Conservation (phyloP, 2,329 filamentous ascomycete genomes). For the Trichoderma sp. region DNA sequence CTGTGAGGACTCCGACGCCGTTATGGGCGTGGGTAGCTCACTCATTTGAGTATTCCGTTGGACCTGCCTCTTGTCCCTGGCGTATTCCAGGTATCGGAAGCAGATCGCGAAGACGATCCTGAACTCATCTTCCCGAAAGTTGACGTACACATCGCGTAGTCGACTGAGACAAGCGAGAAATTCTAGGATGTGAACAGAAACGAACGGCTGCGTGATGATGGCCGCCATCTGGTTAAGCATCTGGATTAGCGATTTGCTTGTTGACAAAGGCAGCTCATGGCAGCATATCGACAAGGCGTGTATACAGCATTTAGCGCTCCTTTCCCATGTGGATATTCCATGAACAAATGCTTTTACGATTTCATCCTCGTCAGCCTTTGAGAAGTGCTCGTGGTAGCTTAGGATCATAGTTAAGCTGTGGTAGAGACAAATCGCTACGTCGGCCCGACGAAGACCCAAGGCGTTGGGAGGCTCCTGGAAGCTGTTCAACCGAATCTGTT, state of each 20-base stretch:
- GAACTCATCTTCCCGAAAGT: constrained; percentile 88
- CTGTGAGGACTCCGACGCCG: constrained; percentile 25
- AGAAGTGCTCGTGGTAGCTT: constrained; percentile 83
- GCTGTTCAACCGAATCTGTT: constrained; percentile 72
- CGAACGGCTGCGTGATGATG: constrained; percentile 88
- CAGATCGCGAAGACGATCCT: constrained; percentile 93
- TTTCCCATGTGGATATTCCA: constrained; percentile 79
- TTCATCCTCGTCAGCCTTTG: constrained; percentile 82
- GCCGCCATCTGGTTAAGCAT: constrained; percentile 92
- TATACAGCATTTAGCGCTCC: constrained; percentile 87
- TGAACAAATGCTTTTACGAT: constrained; percentile 82
- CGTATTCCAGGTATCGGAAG: constrained; percentile 87
- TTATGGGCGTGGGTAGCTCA: constrained; percentile 38
- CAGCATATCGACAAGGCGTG: constrained; percentile 93
- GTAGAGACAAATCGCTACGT: constrained; percentile 85
- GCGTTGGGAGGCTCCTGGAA: constrained; percentile 78
- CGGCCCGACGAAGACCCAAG: constrained; percentile 79
- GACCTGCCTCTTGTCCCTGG: constrained; percentile 61
- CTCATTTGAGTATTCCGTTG: constrained; percentile 45
- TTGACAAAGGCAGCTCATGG: constrained; percentile 84
- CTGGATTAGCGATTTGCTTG: constrained; percentile 78
- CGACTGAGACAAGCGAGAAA: constrained; percentile 89
- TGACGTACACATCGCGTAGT: constrained; percentile 78
- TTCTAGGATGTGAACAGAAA: constrained; percentile 92
- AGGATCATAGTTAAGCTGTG: constrained; percentile 83